phyloP scores from a whole-genome alignment of 768 basidiomycete species.

The Russula ochroleuca region DNA sequence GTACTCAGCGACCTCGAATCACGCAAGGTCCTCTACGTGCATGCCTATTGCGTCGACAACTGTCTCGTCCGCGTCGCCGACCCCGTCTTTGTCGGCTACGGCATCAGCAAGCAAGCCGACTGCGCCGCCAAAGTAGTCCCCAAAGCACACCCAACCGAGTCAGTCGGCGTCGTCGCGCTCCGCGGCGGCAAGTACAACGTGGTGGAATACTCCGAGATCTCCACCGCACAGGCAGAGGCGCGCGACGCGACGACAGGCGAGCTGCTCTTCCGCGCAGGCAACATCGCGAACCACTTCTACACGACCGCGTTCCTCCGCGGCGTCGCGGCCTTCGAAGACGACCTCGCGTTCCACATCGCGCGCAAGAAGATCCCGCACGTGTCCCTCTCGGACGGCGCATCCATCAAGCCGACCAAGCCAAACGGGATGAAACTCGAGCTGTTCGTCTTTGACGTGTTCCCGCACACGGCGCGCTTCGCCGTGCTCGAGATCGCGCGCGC shows the following conservation, averaged over 20 bases:
- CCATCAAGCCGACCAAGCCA: slow-evolving; percentile 78
- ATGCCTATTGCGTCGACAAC: slow-evolving; percentile 98
- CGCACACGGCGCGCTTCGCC: slow-evolving; percentile 74
- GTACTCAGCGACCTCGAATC: slow-evolving; percentile 79
- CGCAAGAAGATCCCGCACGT: slow-evolving; percentile 93
- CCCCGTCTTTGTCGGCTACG: slow-evolving; percentile 94
- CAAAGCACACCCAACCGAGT: slow-evolving; percentile 79
- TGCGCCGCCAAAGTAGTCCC: slow-evolving; percentile 97
- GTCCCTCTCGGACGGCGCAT: slow-evolving; percentile 60
- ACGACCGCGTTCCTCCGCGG: slow-evolving; percentile 76
- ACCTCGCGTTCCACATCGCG: slow-evolving; percentile 96
- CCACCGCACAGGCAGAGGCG: slow-evolving; percentile 77
- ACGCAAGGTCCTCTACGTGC: slow-evolving; percentile 81
- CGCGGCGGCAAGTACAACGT: slow-evolving; percentile 83
- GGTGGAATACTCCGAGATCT: slow-evolving; percentile 97
- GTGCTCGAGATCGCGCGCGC: slow-evolving; percentile 84
- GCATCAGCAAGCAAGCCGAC: slow-evolving; percentile 81
- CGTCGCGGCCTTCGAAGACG: slow-evolving; percentile 76
- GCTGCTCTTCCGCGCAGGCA: slow-evolving; percentile 87
- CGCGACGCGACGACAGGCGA: slow-evolving; percentile 66
- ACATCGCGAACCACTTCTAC: slow-evolving; percentile 99
- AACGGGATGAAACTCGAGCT: slow-evolving; percentile 99
- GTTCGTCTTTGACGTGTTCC: slow-evolving; percentile 99
- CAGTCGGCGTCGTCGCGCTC: slow-evolving; percentile 90
- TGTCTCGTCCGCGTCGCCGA: slow-evolving; percentile 97